phyloP scores from a whole-genome alignment of 1,284 basidiomycete species.

The Leccinum variabile region DNA sequence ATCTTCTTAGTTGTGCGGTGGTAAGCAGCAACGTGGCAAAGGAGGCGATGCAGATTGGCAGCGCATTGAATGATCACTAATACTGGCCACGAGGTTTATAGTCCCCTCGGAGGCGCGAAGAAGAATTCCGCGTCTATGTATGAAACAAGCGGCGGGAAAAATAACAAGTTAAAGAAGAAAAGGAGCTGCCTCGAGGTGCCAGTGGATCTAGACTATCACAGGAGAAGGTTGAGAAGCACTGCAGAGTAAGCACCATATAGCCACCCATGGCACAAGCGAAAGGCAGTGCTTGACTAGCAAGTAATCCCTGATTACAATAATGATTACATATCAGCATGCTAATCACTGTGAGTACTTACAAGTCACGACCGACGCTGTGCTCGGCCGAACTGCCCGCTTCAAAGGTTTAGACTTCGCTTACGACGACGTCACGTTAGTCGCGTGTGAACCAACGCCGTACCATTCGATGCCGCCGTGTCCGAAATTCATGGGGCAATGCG shows the following conservation, averaged over 20 bases:
- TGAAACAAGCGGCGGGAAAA: background rate
- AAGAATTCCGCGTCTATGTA: background rate
- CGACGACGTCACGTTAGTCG: background rate
- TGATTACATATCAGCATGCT: too few relatives aligned
- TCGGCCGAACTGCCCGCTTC: background rate
- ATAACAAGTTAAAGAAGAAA: background rate
- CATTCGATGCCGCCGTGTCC: background rate
- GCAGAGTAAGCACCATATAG: background rate
- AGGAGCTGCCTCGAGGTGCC: background rate
- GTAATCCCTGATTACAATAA: background rate
- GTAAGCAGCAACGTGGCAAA: background rate
- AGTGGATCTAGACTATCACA: background rate
- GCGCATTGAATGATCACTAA: background rate
- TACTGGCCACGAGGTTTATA: background rate
- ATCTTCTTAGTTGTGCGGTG: background rate
- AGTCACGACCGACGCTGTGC: background rate
- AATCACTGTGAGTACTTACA: too few relatives aligned
- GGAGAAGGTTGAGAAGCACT: background rate
- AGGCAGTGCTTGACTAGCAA: background rate
- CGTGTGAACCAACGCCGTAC: background rate
- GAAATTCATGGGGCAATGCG: background rate
- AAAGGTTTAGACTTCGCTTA: background rate
- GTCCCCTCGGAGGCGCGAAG: background rate
- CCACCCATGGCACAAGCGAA: background rate
- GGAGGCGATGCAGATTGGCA: background rate